Evolutionary conservation across 176 grass and related monocot species (phyloP).

Genomic region (Carex myosuroides): DNA sequence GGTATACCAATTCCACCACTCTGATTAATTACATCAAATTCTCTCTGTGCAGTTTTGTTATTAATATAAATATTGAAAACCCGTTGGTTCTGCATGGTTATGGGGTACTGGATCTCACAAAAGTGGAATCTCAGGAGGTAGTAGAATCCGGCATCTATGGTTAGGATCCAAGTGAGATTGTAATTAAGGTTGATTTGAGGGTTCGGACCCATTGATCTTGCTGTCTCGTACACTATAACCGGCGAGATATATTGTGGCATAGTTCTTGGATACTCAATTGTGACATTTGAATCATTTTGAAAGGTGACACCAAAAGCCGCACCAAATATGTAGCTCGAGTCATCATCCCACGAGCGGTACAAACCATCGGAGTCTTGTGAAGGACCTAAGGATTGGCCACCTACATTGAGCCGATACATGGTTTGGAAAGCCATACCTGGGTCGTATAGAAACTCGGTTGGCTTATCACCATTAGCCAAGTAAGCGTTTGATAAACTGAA

Average conservation of each 20-base stretch:
- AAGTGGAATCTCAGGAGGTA: constrained; percentile 80
- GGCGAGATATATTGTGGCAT: constrained; percentile 50
- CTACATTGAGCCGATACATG: constrained; percentile 71
- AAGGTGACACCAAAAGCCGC: constrained; percentile 34
- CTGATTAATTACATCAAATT: constrained; percentile 47
- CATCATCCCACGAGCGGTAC: constrained; percentile 45
- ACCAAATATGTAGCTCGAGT: constrained; percentile 26
- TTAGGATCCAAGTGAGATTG: constrained; percentile 83
- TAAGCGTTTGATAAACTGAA: constrained; percentile 19
- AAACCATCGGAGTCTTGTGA: constrained; percentile 18
- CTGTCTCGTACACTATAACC: constrained; percentile 38
- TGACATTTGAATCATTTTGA: constrained; percentile 35
- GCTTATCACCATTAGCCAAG: background rate
- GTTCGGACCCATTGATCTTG: constrained; percentile 66
- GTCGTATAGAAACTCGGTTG: background rate
- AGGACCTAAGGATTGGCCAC: constrained; percentile 29
- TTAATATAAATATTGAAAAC: constrained; percentile 64
- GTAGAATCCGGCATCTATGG: constrained; percentile 38
- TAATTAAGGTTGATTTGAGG: constrained; percentile 48
- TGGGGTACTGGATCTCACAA: constrained; percentile 71
- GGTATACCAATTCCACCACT: constrained; percentile 39
- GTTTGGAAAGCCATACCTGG: constrained; percentile 26
- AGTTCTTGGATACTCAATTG: constrained; percentile 10
- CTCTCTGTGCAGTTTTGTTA: constrained; percentile 41
- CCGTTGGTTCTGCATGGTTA: constrained; percentile 46